Conservation (phyloP, 768 basidiomycete species). For the Clitopilus passeckerianus region DNA sequence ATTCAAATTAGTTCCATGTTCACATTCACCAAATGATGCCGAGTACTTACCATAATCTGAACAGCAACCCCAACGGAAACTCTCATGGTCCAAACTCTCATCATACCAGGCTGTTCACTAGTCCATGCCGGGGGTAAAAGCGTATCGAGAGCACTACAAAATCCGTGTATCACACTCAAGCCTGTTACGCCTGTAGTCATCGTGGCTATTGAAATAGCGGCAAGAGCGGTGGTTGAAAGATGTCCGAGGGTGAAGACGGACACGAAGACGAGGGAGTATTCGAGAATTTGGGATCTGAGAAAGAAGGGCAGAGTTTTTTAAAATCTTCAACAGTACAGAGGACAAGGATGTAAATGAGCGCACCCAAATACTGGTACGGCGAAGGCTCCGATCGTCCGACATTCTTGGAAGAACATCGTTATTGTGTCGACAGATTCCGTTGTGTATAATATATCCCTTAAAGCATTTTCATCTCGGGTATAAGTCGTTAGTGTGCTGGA, state of each 20-base stretch:
- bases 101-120: conserved; percentile 74
- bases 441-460: background rate
- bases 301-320: background rate
- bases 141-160: conserved; percentile 84
- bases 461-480: no score
- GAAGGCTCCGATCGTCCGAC: background rate
- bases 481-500: no score
- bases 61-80: conserved; percentile 61
- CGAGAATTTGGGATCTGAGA: conserved; percentile 67
- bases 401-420: conserved; percentile 8
- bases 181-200: conserved; percentile 75
- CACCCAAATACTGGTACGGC: background rate
- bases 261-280: conserved; percentile 81
- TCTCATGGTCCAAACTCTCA: conserved; percentile 87
- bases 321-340: background rate
- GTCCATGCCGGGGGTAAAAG: conserved; percentile 95
- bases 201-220: conserved; percentile 71
- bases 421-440: background rate
- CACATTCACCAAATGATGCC: conserved; percentile 23
- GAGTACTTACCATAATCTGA: conserved; percentile 37
- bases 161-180: conserved; percentile 76
- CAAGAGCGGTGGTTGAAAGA: conserved; percentile 81
- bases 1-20: background rate
- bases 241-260: conserved; percentile 88
- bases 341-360: background rate